Percentiles rank a stretch among this genome's conserved stretches.
These are phyloP conservation scores for Tricholoma furcatifolium DNA, from an alignment of 768 basidiomycete genomes.

Conservation along the genomic window DNA sequence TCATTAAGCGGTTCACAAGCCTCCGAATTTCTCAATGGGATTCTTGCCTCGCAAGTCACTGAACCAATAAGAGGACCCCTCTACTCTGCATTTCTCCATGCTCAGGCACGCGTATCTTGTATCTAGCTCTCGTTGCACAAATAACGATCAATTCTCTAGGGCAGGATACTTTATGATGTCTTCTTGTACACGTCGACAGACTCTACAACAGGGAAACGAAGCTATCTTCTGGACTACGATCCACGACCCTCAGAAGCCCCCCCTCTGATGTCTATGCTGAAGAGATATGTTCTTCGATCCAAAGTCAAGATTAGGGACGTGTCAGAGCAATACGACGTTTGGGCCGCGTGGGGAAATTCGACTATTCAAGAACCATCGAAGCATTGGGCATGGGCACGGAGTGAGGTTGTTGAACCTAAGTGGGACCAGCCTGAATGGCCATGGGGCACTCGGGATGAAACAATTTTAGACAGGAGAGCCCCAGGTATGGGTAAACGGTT, in stretches of 20 bases:
- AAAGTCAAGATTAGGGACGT: constrained; percentile 84
- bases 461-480: constrained; percentile 64
- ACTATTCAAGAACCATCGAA: constrained; percentile 27
- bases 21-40: constrained; percentile 77
- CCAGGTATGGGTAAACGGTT: constrained; percentile 78
- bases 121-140: constrained; percentile 4
- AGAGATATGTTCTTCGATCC: constrained; percentile 82
- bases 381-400: constrained; percentile 55
- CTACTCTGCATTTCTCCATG: constrained; percentile 75
- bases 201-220: constrained; percentile 38
- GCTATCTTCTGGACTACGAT: constrained; percentile 76
- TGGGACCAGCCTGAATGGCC: constrained; percentile 59
- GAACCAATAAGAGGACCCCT: constrained; percentile 47
- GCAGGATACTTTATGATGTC: constrained; percentile 84
- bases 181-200: constrained; percentile 72
- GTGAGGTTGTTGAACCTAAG: constrained; percentile 75
- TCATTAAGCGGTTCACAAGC: constrained; percentile 82
- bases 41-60: constrained; percentile 54
- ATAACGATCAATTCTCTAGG: constrained; percentile 44
- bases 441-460: constrained; percentile 56
- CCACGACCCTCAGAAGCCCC: constrained; percentile 56
- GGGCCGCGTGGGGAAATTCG: constrained; percentile 70
- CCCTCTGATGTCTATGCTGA: constrained; percentile 68
- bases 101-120: constrained; percentile 54
- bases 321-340: constrained; percentile 75